Evolutionary conservation across 73 alveolate species (phyloP).

Genomic region (Halteria grandinella): DNA sequence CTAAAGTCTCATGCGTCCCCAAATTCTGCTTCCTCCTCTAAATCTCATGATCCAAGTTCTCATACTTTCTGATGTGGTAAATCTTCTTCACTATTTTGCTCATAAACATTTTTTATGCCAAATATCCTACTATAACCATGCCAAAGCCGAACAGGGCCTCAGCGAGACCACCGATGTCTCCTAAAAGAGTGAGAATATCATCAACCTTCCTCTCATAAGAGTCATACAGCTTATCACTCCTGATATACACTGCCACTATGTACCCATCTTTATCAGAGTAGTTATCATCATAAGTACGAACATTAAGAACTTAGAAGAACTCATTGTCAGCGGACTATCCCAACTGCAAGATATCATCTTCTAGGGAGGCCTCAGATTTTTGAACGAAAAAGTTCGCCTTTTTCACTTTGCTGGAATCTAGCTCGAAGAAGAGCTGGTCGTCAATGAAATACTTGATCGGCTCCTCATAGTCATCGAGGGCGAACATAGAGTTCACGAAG

Average conservation of each 20-base stretch:
- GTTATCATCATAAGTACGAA: constrained; percentile 10
- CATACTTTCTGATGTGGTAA: constrained; percentile 4
- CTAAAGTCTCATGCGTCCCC: neutral
- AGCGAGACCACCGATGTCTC: constrained; percentile 46
- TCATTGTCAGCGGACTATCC: constrained; percentile 4
- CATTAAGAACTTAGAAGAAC: constrained; percentile 12
- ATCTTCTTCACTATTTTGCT: constrained; percentile 4
- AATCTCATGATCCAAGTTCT: neutral
- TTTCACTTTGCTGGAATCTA: neutral
- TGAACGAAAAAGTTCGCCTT: constrained; percentile 20
- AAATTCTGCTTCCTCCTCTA: no score
- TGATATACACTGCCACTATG: constrained; percentile 11
- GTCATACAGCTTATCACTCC: constrained; percentile 27
- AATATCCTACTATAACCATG: neutral
- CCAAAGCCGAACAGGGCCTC: constrained; percentile 18
- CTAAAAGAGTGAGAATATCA: constrained; percentile 8
- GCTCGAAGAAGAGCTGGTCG: constrained; percentile 11
- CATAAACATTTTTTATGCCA: constrained; percentile 7
- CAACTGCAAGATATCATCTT: constrained; percentile 27
- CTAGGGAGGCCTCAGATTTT: neutral
- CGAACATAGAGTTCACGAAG: constrained; percentile 8
- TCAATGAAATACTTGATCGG: constrained; percentile 18
- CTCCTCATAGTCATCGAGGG: neutral
- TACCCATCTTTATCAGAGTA: neutral
- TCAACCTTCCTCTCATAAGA: constrained; percentile 6